Conservation (phyloP, 768 basidiomycete species). For the Rhodotorula paludigena region DNA sequence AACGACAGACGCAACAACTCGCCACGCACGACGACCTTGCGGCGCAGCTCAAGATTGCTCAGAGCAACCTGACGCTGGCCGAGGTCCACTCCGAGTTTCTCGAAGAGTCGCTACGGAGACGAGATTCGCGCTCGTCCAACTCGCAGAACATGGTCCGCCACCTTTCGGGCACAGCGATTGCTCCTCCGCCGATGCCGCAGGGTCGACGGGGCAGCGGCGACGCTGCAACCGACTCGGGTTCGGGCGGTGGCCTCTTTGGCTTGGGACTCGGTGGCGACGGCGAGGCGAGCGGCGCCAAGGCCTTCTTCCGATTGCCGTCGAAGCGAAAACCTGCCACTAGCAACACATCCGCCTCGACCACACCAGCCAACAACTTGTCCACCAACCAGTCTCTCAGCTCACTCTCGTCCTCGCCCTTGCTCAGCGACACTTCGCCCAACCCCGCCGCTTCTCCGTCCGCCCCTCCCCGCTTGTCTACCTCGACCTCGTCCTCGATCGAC, state of each 20-base stretch:
- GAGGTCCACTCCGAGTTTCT: slow-evolving; percentile 35
- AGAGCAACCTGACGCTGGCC: slow-evolving; percentile 36
- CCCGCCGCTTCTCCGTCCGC: background rate
- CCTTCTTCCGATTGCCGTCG: slow-evolving; percentile 28
- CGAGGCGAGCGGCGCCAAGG: slow-evolving; percentile 14
- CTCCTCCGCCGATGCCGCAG: background rate
- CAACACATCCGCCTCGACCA: background rate
- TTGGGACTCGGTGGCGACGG: background rate
- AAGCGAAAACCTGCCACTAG: slow-evolving; percentile 12
- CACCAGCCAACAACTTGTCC: background rate
- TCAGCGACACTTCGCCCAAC: slow-evolving; percentile 6
- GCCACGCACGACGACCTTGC: slow-evolving; percentile 37
- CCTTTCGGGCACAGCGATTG: background rate
- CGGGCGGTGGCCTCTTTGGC: background rate
- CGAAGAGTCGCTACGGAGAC: slow-evolving; percentile 32
- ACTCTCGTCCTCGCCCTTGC: slow-evolving; percentile 18
- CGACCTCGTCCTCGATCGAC: slow-evolving; percentile 3
- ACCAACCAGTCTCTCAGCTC: slow-evolving; percentile 11
- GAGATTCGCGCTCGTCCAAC: slow-evolving; percentile 8
- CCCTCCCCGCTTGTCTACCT: slow-evolving; percentile 5
- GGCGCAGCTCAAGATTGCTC: slow-evolving; percentile 37
- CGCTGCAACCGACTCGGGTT: no score
- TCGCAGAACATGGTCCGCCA: slow-evolving; percentile 1
- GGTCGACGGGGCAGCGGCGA: background rate
- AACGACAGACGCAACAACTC: slow-evolving; percentile 31